Evolutionary conservation across 2,329 filamentous ascomycete species (phyloP), one percentile per base, ranked within the genome.

Genomic region (Fusarium foetens): DNA sequence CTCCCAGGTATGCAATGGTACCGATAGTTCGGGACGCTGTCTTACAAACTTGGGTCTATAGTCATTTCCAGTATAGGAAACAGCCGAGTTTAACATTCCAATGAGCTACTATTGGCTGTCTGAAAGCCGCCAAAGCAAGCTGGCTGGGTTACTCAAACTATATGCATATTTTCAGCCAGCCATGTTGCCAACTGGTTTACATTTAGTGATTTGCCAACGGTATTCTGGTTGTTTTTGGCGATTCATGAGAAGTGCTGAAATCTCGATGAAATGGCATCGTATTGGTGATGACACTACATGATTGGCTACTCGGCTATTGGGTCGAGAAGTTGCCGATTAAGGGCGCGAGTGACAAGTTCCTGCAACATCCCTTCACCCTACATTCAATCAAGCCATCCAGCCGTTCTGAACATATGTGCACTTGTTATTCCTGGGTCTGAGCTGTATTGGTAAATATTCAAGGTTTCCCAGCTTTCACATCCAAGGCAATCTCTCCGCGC

Each of bases 361-460:
- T 21, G 8, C 13, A 29, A 13, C 27, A 25, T 16, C 9, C 14
- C 13, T 23, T 23, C 39, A 16, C 12, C 16, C 10, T 25, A 19
- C 23, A 5, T 17, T 8, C 8, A 43, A 17, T 25, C 6, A 4
- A 27, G 10, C 6, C 45, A 31, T 5, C 0, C 14, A 17, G 21
- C 7, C 21, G 8, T 17, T 49, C 6, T 23, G 33, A 3, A 7
- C 6, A 13, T 19, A 19, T 6, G 2, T 51, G 5, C 11, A 7
- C 8, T 21, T 35, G 5, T n/a, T 27, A 5, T 13, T 27, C 3
- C 9, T 12, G 1, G 8, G 8, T n/a, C 6, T 46, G 8, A 10
- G 11, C n/a, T 48, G 3, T 10, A 21, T 4, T 14, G 1, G 0
- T 16, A 7, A 11, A 8, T 31, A 11, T 16, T 11, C 0, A 11